Evolutionary conservation across 2,329 filamentous ascomycete genomes (phyloP).

Genomic region (Thielaviopsis punctulata): DNA sequence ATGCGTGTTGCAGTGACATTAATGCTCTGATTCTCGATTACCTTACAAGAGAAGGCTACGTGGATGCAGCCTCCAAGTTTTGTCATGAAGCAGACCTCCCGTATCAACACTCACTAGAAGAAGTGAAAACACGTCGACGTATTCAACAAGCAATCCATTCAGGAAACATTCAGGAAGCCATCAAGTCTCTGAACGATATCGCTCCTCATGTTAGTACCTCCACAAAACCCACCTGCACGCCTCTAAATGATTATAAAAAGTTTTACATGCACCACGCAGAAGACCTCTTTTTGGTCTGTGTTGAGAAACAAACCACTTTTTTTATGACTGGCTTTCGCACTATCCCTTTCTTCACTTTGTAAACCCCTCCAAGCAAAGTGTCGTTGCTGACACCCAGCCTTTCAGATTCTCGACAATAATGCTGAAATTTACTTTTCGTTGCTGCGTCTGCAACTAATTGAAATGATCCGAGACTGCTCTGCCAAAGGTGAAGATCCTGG

Average conservation of each 20-base stretch:
- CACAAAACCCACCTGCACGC: constrained; percentile 3
- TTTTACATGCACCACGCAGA: constrained; percentile 99
- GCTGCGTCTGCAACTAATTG: constrained; percentile 78
- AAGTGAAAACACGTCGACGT: constrained; percentile 60
- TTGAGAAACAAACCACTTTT: constrained; percentile 64
- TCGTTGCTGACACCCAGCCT: background rate
- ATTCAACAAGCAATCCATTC: constrained; percentile 74
- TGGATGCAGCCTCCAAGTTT: constrained; percentile 81
- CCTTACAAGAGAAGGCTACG: constrained; percentile 87
- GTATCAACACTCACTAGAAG: constrained; percentile 51
- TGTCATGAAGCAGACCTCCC: constrained; percentile 81
- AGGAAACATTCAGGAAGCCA: constrained; percentile 72
- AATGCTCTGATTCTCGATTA: constrained; percentile 95
- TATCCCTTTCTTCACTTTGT: constrained; percentile 9
- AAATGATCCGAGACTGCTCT: constrained; percentile 70
- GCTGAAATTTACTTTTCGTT: constrained; percentile 76
- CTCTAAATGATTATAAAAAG: constrained; percentile 76
- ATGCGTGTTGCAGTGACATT: constrained; percentile 55
- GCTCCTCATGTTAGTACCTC: constrained; percentile 66
- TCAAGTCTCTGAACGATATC: constrained; percentile 73
- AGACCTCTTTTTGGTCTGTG: constrained; percentile 54
- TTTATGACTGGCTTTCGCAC: constrained; percentile 20
- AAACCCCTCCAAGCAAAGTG: background rate
- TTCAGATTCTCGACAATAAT: constrained; percentile 71
- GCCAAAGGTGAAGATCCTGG: constrained; percentile 53